A percentile compares a stretch with the other conserved stretches of the same genome.
Evolutionary conservation across 306 rosid genomes (phyloP).

Genomic region (Rosa persica): DNA sequence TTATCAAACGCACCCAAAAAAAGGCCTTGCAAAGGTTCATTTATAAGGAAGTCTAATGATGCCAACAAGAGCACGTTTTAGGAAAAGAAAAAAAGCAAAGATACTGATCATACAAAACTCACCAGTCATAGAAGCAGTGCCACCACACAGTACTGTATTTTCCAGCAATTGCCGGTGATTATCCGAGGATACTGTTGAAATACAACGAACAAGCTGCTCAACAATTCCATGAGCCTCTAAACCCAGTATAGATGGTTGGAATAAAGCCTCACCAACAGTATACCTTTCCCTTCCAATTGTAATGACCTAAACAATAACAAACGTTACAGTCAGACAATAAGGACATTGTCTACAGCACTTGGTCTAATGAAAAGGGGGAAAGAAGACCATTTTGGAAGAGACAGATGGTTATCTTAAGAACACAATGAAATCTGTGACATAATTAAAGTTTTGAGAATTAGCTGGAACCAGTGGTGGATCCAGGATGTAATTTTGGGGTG

Average conservation of each 20-base stretch:
- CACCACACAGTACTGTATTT: constrained; percentile 92
- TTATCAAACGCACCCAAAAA: not conserved
- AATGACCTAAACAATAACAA: constrained; percentile 60
- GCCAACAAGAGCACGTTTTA: not conserved
- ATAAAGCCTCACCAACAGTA: constrained; percentile 91
- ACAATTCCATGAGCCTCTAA: constrained; percentile 94
- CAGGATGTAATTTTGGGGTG: too few relatives aligned
- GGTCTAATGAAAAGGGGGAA: too few relatives aligned
- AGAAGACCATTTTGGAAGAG: too few relatives aligned
- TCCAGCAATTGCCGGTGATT: constrained; percentile 89
- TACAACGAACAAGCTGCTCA: constrained; percentile 93
- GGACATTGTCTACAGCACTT: too few relatives aligned
- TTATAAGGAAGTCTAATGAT: not conserved
- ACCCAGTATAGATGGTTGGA: constrained; percentile 85
- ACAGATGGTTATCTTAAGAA: too few relatives aligned
- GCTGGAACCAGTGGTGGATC: too few relatives aligned
- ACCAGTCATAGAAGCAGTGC: constrained; percentile 85
- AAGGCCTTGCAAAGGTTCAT: not conserved
- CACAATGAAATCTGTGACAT: too few relatives aligned
- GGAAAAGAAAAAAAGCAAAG: not conserved
- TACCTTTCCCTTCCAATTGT: constrained; percentile 84
- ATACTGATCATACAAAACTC: constrained; percentile 17
- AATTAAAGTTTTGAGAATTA: not conserved
- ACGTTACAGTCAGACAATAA: constrained; percentile 14
- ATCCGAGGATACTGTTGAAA: constrained; percentile 88